Base-by-base conservation (phyloP, 768 basidiomycete genomes). In the Pisolithus microcarpus region DNA sequence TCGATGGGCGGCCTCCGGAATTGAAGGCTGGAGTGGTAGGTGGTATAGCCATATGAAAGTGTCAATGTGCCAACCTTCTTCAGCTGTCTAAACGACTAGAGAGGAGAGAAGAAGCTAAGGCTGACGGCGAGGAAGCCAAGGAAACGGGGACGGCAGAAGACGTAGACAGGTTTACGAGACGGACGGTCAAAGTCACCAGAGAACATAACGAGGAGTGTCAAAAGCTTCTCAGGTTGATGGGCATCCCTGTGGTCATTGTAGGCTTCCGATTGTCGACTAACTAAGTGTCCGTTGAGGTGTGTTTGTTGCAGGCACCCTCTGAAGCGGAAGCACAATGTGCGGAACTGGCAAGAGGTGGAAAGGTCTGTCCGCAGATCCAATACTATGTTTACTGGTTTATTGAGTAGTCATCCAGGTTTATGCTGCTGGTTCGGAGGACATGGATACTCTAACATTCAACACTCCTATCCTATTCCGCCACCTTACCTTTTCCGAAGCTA, bases 311-410 rank as follows among this genome's bases (percentile, higher is more conserved):
- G 94, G 94, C 96, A 19, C 96, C 96, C 0, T 95, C 92, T 47
- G 96, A 99, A 72, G 96, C 96, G 6, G 96, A 99, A 66, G 96
- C 96, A 1, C 96, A 99, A 63, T 98, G 96, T 58, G 96, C 96
- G 5, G 96, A 98, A 66, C 80, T 99, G 2, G 94, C 94, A n/a
- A 81, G 92, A 30, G 94, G 91, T 21, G 93, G 91, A 51, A 91
- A 95, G 74, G 95, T 86, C 47, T 13, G 54, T 24, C 19, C 9
- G 6, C 51, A 48, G 21, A 23, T 21, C 10, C n/a, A 43, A 10
- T 31, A 13, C 48, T 39, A 44, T 31, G 37, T 16, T 38, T 6
- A n/a, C 24, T 51, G 0, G 38, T 23, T 30, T 38, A 18, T n/a
- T 47, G 43, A 57, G 13, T 16, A 15, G 9, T 45, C 13, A 37